Conservation (phyloP, 805 yeast genomes). For the Lipomyces starkeyi region DNA sequence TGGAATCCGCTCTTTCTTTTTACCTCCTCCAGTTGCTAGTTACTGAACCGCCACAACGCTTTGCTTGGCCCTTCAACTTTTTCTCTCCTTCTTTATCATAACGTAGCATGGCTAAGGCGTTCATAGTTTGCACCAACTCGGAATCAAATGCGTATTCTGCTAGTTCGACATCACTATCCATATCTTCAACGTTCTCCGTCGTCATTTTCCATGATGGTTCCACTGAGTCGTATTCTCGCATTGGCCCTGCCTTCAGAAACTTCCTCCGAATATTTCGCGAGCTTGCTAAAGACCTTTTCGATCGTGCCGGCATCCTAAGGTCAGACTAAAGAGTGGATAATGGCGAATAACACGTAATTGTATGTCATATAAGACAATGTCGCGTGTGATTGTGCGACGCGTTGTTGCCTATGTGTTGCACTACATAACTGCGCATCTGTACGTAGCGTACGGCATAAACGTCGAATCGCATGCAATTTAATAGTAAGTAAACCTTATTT, state of each 20-base stretch:
- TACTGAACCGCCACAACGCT: conserved; percentile 1
- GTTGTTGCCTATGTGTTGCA: too few relatives aligned
- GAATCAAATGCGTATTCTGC: not conserved
- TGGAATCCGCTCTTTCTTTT: not conserved
- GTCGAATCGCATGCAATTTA: too few relatives aligned
- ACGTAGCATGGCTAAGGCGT: not conserved
- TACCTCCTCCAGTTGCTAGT: conserved; percentile 7
- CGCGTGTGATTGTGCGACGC: too few relatives aligned
- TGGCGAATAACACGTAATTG: not conserved
- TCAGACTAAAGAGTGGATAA: not conserved
- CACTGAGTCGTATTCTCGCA: not conserved
- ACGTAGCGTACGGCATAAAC: not conserved
- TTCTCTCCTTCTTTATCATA: conserved; percentile 1
- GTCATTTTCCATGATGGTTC: too few relatives aligned
- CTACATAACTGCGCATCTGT: too few relatives aligned
- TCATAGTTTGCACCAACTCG: not conserved
- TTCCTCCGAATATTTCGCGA: not conserved
- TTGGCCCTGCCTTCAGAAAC: conserved; percentile 1
- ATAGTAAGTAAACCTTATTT: not conserved
- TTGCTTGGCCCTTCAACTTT: not conserved
- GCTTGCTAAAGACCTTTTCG: not conserved
- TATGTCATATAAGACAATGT: too few relatives aligned
- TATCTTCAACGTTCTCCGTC: not conserved
- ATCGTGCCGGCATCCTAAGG: not conserved
- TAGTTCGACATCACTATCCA: not conserved